Conservation (phyloP, 208 protist species). For the Crithidia expoeki region DNA sequence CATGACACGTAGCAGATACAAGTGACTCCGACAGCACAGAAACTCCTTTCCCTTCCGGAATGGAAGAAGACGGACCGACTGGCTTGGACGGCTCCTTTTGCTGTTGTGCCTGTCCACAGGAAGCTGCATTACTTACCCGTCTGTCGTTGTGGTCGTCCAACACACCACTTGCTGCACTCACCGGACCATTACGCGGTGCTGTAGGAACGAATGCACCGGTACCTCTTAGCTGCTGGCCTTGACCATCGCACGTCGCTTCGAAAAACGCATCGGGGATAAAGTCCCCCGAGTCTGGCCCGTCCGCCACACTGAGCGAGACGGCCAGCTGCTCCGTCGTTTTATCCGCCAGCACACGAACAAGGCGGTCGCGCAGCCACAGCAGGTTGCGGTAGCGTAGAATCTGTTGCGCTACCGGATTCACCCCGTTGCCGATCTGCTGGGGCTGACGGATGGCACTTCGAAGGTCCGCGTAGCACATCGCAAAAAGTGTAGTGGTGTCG, state of each 20-base stretch:
- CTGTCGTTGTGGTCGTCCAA: background rate
- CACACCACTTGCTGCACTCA: background rate
- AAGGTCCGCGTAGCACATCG: conserved; percentile 39
- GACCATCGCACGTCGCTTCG: background rate
- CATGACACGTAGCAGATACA: conserved; percentile 8
- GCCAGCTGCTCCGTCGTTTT: conserved; percentile 41
- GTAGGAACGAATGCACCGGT: background rate
- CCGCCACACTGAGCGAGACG: conserved; percentile 40
- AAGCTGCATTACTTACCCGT: background rate
- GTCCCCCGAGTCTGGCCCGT: conserved; percentile 39
- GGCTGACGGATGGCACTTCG: conserved; percentile 14
- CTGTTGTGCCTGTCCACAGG: background rate
- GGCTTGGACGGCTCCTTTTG: background rate
- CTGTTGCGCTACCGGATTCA: conserved; percentile 33
- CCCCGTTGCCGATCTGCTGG: background rate
- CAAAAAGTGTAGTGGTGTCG: conserved; percentile 35
- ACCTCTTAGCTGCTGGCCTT: background rate
- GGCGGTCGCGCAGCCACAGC: conserved; percentile 60
- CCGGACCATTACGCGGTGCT: background rate
- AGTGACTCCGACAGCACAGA: background rate
- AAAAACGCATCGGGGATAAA: conserved; percentile 71
- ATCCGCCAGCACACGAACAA: conserved; percentile 41
- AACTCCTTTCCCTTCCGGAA: background rate
- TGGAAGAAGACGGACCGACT: background rate
- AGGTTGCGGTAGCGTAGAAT: conserved; percentile 60